phyloP scores from a whole-genome alignment of 2,329 filamentous ascomycete genomes.

The Ilyonectria destructans region DNA sequence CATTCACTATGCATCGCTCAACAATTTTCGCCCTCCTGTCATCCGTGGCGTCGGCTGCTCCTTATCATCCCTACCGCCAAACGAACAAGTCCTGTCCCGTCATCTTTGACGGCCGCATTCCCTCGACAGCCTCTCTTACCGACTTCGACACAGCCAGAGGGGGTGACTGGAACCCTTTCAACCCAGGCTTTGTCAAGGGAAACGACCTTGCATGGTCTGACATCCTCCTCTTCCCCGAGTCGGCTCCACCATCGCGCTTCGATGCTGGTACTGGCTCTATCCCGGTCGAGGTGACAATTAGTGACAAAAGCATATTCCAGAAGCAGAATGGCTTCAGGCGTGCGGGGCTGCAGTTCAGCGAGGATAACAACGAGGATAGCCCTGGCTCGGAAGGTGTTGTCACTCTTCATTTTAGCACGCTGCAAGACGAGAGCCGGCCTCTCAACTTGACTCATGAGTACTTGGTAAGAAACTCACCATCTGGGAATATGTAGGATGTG shows the following conservation, averaged over 20 bases:
- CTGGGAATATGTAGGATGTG: accelerated
- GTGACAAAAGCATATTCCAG: conserved; percentile 73
- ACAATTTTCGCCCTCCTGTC: conserved; percentile 36
- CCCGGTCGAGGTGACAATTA: conserved; percentile 70
- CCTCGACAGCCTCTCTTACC: conserved; percentile 54
- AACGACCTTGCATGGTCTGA: conserved; percentile 67
- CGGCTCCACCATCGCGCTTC: conserved; percentile 55
- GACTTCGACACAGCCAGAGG: conserved; percentile 61
- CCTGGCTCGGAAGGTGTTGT: conserved; percentile 68
- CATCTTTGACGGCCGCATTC: conserved; percentile 65
- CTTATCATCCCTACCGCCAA: conserved; percentile 21
- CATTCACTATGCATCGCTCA: conserved; percentile 37
- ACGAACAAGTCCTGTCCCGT: conserved; percentile 48
- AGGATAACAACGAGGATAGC: conserved; percentile 63
- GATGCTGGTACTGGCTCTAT: conserved; percentile 58
- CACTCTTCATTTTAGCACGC: conserved; percentile 74
- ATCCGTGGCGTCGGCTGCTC: conserved; percentile 40
- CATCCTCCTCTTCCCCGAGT: conserved; percentile 63
- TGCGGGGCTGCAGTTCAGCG: conserved; percentile 53
- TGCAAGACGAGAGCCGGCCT: conserved; percentile 65
- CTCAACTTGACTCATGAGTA: conserved; percentile 76
- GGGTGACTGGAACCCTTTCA: conserved; percentile 60
- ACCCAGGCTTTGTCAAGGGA: conserved; percentile 68
- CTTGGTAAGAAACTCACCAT: conserved; percentile 56
- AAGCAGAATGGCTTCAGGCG: conserved; percentile 74